These are phyloP conservation scores for Lepidium sativum DNA, from an alignment of 345 rosid species.

Conservation along the genomic window DNA sequence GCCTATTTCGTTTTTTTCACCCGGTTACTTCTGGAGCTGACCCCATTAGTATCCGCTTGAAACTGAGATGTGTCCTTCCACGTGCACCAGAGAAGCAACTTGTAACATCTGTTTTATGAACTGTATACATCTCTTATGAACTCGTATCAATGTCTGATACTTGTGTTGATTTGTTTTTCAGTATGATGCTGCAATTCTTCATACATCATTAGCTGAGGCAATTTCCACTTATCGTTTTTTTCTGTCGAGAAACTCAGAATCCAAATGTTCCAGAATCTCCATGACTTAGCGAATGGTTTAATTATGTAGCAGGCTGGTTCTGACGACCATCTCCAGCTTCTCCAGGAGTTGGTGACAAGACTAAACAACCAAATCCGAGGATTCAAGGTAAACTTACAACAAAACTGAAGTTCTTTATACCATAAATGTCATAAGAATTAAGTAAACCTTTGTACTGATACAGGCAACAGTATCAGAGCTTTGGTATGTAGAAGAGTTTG, in stretches of 20 bases:
- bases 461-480: constrained; percentile 73
- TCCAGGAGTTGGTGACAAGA: constrained; percentile 47
- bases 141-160: neutral
- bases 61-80: constrained; percentile 56
- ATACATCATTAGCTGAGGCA: constrained; percentile 53
- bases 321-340: constrained; percentile 36
- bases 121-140: neutral
- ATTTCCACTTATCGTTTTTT: neutral
- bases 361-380: constrained; percentile 52
- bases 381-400: constrained; percentile 30
- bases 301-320: constrained; percentile 3
- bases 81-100: constrained; percentile 92
- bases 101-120: constrained; percentile 32
- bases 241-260: neutral
- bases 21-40: constrained; percentile 81
- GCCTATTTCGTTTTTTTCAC: constrained; percentile 20
- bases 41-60: constrained; percentile 58
- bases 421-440: neutral
- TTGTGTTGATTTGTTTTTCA: constrained; percentile 22
- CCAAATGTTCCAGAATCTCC: neutral
- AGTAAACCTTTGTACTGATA: neutral
- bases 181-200: constrained; percentile 71
- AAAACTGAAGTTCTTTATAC: neutral
- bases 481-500: constrained; percentile 73
- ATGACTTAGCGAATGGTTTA: neutral